Evolutionary conservation across 1,284 basidiomycete species (phyloP).

Genomic region (Leccinum solheimii): DNA sequence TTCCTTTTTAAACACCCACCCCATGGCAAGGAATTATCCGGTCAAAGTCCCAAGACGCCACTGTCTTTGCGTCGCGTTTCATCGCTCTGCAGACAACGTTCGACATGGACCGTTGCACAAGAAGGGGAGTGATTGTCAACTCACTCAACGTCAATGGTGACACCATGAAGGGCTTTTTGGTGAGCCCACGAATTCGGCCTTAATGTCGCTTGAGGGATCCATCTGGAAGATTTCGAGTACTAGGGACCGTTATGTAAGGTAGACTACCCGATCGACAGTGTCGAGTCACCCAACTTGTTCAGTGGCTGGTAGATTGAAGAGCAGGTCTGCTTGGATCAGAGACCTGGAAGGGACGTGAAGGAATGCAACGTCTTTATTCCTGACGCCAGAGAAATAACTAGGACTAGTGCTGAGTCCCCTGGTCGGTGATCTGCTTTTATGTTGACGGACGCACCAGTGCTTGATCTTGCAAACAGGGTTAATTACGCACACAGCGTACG

Average conservation of each 20-base stretch:
- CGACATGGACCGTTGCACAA: background rate
- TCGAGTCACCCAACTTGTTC: slow-evolving; percentile 67
- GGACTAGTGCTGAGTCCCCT: slow-evolving; percentile 3
- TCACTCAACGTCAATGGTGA: slow-evolving; percentile 28
- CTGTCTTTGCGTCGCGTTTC: slow-evolving; percentile 68
- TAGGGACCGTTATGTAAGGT: slow-evolving; percentile 8
- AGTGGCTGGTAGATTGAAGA: slow-evolving; percentile 85
- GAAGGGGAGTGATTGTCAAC: slow-evolving; percentile 12
- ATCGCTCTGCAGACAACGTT: slow-evolving; percentile 55
- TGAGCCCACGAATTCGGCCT: slow-evolving; percentile 64
- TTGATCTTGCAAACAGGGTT: slow-evolving; percentile 48
- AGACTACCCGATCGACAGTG: background rate
- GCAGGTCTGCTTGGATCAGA: slow-evolving; percentile 83
- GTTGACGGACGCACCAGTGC: slow-evolving; percentile 47
- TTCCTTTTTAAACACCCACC: slow-evolving; percentile 41
- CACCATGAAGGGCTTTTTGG: slow-evolving; percentile 47
- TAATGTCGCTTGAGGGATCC: slow-evolving; percentile 50
- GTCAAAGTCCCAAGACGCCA: slow-evolving; percentile 84
- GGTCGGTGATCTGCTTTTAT: background rate
- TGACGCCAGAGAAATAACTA: slow-evolving; percentile 81
- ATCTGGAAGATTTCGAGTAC: slow-evolving; percentile 51
- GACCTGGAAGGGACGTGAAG: slow-evolving; percentile 78
- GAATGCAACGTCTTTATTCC: slow-evolving; percentile 89
- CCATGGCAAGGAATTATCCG: slow-evolving; percentile 93
- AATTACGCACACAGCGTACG: background rate